Percentiles rank a stretch among this genome's conserved stretches.
Evolutionary conservation across 805 yeast species (phyloP).

Genomic region (Suhomyces faveliae): DNA sequence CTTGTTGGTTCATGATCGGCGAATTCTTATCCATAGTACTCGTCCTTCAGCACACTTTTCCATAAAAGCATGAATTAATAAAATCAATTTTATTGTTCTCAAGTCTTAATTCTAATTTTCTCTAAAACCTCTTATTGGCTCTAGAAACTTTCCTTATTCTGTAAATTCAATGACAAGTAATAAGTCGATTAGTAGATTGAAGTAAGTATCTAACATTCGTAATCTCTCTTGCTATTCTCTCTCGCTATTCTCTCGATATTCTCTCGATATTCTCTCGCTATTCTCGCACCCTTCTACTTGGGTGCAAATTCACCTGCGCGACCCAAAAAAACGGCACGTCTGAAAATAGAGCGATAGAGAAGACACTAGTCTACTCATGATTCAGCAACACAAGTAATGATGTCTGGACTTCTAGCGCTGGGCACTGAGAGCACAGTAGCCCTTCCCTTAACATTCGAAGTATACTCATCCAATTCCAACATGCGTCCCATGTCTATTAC

Average conservation of each 20-base stretch:
- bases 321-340: neutral
- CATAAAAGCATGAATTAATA: no score
- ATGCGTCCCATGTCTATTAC: constrained; percentile 13
- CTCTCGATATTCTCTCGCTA: neutral
- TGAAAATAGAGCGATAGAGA: neutral
- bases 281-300: neutral
- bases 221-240: neutral
- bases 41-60: no score
- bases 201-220: no score
- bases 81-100: no score
- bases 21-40: no score
- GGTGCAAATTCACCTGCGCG: constrained; percentile 1
- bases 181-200: no score
- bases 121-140: no score
- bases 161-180: no score
- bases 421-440: neutral
- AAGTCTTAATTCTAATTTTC: no score
- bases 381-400: neutral
- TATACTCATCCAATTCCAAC: constrained; percentile 3
- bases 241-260: neutral
- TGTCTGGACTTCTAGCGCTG: neutral
- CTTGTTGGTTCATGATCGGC: no score
- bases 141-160: no score
- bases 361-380: neutral
- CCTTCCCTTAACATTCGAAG: constrained; percentile 18